Conservation (phyloP, 164 flowering plant genomes). For the Magnolia sinica region DNA sequence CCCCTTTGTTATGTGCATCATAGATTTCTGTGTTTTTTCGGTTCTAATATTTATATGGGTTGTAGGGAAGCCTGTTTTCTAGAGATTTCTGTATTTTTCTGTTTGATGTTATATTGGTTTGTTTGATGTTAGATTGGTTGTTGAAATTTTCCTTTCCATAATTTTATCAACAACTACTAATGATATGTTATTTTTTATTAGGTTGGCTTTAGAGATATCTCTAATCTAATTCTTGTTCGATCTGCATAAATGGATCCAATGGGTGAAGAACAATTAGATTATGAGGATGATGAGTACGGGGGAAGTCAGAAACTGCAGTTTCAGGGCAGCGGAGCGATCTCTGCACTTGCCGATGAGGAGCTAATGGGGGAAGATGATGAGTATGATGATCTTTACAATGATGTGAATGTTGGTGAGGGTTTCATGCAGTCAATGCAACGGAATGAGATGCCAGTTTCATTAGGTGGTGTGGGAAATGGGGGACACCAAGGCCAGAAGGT, state of each 20-base stretch:
- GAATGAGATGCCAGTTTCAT: conserved; percentile 31
- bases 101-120: not conserved
- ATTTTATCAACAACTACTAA: not conserved
- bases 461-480: conserved; percentile 36
- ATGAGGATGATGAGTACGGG: conserved; percentile 68
- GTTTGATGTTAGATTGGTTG: not conserved
- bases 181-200: not conserved
- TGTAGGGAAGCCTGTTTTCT: not conserved
- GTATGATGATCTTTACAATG: conserved; percentile 69
- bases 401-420: conserved; percentile 71
- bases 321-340: conserved; percentile 73
- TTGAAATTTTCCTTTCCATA: not conserved
- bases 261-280: conserved; percentile 74
- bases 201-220: conserved; percentile 1
- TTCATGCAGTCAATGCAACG: conserved; percentile 46
- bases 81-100: not conserved
- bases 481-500: conserved; percentile 36
- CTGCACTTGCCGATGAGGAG: conserved; percentile 74
- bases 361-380: conserved; percentile 65
- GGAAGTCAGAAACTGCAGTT: conserved; percentile 56
- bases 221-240: conserved; percentile 8
- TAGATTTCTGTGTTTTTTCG: not conserved
- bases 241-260: conserved; percentile 44
- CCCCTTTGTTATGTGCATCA: not conserved
- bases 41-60: not conserved